Base-by-base conservation (phyloP, 805 yeast species). In the Yarrowia sp. region DNA sequence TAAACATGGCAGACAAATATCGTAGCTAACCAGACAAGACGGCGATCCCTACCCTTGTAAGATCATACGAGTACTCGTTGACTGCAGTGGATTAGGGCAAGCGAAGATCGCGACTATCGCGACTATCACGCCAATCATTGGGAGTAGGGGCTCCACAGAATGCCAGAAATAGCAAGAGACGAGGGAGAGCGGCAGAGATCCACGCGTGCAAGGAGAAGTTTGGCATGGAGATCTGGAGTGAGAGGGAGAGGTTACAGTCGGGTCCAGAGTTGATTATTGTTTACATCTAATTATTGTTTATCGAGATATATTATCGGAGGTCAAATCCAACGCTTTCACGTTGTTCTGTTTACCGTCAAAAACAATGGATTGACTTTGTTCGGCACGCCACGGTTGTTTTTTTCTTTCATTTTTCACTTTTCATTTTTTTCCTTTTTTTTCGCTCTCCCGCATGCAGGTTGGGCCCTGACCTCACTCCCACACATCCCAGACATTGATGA, bases 261-360 rank as follows among this genome's bases (percentile, higher is more conserved):
- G 28, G 28, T 22, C n/a, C n/a, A n/a, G n/a, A n/a, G n/a, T n/a
- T n/a, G n/a, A n/a, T n/a, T n/a, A n/a, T n/a, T n/a, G n/a, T n/a
- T n/a, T n/a, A n/a, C n/a, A n/a, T n/a, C n/a, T n/a, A n/a, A n/a
- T n/a, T n/a, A n/a, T n/a, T n/a, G n/a, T n/a, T n/a, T n/a, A n/a
- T n/a, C n/a, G n/a, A n/a, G n/a, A n/a, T n/a, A n/a, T n/a, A n/a
- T n/a, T n/a, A n/a, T n/a, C n/a, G n/a, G n/a, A n/a, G n/a, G n/a
- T n/a, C n/a, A n/a, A n/a, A n/a, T n/a, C n/a, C n/a, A n/a, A 50
- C 42, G 57, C 31, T 36, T 50, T 36, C 57, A 50, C 57, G 57
- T 50, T 50, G 42, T 47, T 43, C 47, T 43, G 35, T 45, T 45
- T 31, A 31, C 36, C 28, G 5, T 22, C 7, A 14, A 18, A 15